phyloP scores from a whole-genome alignment of 2,329 filamentous ascomycete species.

The Cryoendolithus antarcticus region DNA sequence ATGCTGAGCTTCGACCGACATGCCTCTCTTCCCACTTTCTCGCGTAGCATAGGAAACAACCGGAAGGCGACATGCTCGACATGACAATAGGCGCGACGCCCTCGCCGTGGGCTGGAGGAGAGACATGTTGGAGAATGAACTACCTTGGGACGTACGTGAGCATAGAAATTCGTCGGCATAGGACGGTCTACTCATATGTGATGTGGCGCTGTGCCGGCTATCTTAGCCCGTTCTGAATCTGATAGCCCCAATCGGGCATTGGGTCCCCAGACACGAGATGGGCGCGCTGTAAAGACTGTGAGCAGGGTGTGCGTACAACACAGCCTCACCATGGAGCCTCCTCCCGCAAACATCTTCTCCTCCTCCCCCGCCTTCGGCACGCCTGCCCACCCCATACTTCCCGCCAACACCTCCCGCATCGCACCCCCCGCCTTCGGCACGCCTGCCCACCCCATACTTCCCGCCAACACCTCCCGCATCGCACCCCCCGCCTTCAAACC shows the following conservation, averaged over 20 bases:
- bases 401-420: constrained; percentile 26
- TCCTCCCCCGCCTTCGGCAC: constrained; percentile 65
- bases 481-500: constrained; percentile 38
- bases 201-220: too few relatives aligned
- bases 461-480: constrained; percentile 26
- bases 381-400: constrained; percentile 50
- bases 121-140: too few relatives aligned
- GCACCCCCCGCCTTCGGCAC: constrained; percentile 38
- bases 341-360: constrained; percentile 39
- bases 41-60: too few relatives aligned
- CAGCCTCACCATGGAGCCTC: constrained; percentile 12
- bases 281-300: neutral
- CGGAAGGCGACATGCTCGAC: neutral
- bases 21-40: constrained; percentile 15
- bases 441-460: constrained; percentile 50
- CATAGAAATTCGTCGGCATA: too few relatives aligned
- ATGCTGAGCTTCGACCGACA: constrained; percentile 35
- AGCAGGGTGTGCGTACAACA: constrained; percentile 2
- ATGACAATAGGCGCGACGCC: too few relatives aligned
- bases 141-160: too few relatives aligned
- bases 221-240: too few relatives aligned
- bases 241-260: too few relatives aligned
- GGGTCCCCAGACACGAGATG: too few relatives aligned
- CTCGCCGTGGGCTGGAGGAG: too few relatives aligned
- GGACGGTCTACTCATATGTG: too few relatives aligned